Base-by-base conservation (phyloP, 2,329 filamentous ascomycete genomes). In the Eutypa lata region DNA sequence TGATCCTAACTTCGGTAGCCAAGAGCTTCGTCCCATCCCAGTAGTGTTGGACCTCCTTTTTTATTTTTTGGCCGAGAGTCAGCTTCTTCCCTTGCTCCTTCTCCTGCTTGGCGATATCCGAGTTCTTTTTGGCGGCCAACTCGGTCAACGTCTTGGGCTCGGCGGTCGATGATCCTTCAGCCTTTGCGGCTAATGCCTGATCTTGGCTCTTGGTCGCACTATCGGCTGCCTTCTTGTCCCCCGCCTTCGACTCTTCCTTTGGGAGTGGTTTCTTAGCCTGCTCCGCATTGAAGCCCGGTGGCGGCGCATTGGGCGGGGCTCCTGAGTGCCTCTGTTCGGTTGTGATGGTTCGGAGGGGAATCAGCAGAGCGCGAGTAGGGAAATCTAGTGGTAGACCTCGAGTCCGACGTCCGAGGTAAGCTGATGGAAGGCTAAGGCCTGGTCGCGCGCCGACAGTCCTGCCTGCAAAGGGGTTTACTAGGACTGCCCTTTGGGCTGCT, bases 1-100 rank as follows among this genome's bases (percentile, higher is more conserved):
- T 97, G 70, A 99, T 99, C 73, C 79, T 90, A 68, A 97, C 86
- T 74, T 99, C 94, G 2, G 91, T 89, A 21, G 88, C 92, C 61
- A 99, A 78, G 65, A 99, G 79, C 74, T 99, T 99, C 26, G 91
- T 97, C 55, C 94, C 94, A 73, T 99, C 94, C 93, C 94, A 97
- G 76, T 99, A 99, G 72, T 99, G 94, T 57, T 87, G 84, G 14
- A 80, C 81, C 73, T 99, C 94, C 71, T 95, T 92, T 81, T 96
- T 99, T 67, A 99, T 86, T 76, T 92, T 96, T 71, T 97, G 90
- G 72, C 85, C 88, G 1, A 97, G 48, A 0, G 92, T 96, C 73
- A 96, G 75, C 69, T 96, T 97, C 77, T 92, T 91, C 63, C 87
- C 82, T 56, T 89, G 86, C 71, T 89, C 88, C 61, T 85, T 79